Evolutionary conservation across 2,329 filamentous ascomycete species (phyloP), one percentile per base, ranked within the genome.

Genomic region (Pseudocercospora ulei): DNA sequence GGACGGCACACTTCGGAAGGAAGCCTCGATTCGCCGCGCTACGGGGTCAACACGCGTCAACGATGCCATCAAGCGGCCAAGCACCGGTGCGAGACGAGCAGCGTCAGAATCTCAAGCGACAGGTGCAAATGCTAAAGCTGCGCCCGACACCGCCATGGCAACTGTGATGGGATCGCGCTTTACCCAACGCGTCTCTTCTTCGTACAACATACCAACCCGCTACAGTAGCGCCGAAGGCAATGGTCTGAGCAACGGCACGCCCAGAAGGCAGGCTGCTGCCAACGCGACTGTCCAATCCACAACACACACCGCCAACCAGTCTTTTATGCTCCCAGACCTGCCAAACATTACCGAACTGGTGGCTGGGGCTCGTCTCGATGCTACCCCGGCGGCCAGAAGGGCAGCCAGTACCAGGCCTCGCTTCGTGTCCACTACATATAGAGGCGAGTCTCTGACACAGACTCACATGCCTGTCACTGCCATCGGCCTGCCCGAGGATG

Each of bases 281-380:
- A 55, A 55, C 38, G 57, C 55, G 11, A 56, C 48, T 5, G 55
- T 60, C 9, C 60, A 63, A 16, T 59, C 62, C 16, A 31, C 73
- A 65, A 43, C 54, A 16, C 62, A 63, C 44, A 76, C 73, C 11
- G 65, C 67, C 24, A 71, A 73, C 43, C 49, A 51, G 20, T 78
- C 75, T 0, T 78, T 78, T 52, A 65, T 74, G 34, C 63, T 79
- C 3, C 75, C 75, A 2, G 72, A 77, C 46, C 61, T 76, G 28
- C 69, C 72, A 5, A 75, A 78, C 48, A 65, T 77, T 41, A 76
- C 73, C 4, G 73, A 78, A 50, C 63, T 78, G 18, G 68, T 78
- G 7, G 75, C 73, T 13, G 73, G 72, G 37, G 64, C 70, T 1
- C 73, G 71, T 46, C 66, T 71, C 41, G 70, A 75, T 47, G 71